These are phyloP conservation scores for Wickerhamomyces bisporus DNA, from an alignment of 805 yeast genomes.

Conservation along the genomic window DNA sequence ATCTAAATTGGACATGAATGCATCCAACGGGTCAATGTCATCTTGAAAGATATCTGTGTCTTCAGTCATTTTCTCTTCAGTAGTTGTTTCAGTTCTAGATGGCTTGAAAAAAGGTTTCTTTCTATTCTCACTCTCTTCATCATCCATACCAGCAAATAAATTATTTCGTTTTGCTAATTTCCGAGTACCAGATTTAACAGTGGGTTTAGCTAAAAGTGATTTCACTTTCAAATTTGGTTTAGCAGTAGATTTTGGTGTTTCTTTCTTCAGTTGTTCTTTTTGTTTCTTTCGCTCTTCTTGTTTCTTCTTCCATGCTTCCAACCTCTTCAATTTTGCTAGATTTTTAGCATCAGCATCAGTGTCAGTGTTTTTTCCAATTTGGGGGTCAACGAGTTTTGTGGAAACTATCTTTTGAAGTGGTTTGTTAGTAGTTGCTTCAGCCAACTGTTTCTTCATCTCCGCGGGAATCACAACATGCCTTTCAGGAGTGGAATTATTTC, in stretches of 20 bases:
- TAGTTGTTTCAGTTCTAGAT: too few relatives aligned
- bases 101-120: too few relatives aligned
- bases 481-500: not conserved
- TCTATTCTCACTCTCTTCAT: slow-evolving; percentile 1
- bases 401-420: too few relatives aligned
- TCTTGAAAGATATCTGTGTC: slow-evolving; percentile 15
- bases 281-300: slow-evolving; percentile 16
- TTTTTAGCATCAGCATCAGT: slow-evolving; percentile 13
- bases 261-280: slow-evolving; percentile 5
- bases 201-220: not conserved
- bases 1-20: slow-evolving; percentile 30
- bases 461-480: slow-evolving; percentile 11
- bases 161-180: slow-evolving; percentile 10
- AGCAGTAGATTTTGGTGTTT: not conserved
- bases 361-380: not conserved
- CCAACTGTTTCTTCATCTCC: not conserved
- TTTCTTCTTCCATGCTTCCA: slow-evolving; percentile 51
- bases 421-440: slow-evolving; percentile 3
- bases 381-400: too few relatives aligned
- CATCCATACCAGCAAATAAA: slow-evolving; percentile 25
- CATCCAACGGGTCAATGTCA: slow-evolving; percentile 42
- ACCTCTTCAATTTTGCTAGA: slow-evolving; percentile 31
- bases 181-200: not conserved
- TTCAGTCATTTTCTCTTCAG: too few relatives aligned
- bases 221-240: not conserved